Conservation (phyloP, 108 stramenopile species). For the Mediolabrus comicus region DNA sequence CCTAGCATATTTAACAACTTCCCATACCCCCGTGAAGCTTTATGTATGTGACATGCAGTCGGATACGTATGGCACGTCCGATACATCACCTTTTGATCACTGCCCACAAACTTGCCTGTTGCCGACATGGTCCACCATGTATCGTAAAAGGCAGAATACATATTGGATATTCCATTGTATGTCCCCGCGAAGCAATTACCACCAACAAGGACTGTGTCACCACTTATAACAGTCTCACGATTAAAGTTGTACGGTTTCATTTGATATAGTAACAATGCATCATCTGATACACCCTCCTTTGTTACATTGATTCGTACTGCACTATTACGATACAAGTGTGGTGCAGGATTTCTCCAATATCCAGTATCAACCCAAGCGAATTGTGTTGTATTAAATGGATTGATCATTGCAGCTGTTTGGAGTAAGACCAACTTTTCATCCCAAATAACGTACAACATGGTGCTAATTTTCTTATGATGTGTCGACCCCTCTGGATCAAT, state of each 20-base stretch:
- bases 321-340: slow-evolving; percentile 38
- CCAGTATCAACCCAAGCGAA: slow-evolving; percentile 50
- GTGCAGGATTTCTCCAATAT: slow-evolving; percentile 45
- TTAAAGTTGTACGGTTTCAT: slow-evolving; percentile 31
- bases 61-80: slow-evolving; percentile 48
- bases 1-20: slow-evolving; percentile 40
- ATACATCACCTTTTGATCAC: slow-evolving; percentile 48
- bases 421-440: slow-evolving; percentile 45
- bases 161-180: slow-evolving; percentile 36
- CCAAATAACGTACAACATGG: slow-evolving; percentile 47
- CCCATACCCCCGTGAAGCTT: slow-evolving; percentile 3
- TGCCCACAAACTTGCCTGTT: slow-evolving; percentile 47
- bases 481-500: slow-evolving; percentile 47
- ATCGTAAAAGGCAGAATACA: slow-evolving; percentile 49
- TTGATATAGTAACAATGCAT: slow-evolving; percentile 33
- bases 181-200: slow-evolving; percentile 49
- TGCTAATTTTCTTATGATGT: slow-evolving; percentile 43
- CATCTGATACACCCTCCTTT: slow-evolving; percentile 40
- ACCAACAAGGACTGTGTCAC: slow-evolving; percentile 38
- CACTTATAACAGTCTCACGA: slow-evolving; percentile 20
- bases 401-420: slow-evolving; percentile 45
- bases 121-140: slow-evolving; percentile 45
- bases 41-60: slow-evolving; percentile 42
- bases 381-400: slow-evolving; percentile 47
- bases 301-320: slow-evolving; percentile 43